phyloP scores from a whole-genome alignment of 2,329 filamentous ascomycete genomes.

The Juglanconis juglandina region DNA sequence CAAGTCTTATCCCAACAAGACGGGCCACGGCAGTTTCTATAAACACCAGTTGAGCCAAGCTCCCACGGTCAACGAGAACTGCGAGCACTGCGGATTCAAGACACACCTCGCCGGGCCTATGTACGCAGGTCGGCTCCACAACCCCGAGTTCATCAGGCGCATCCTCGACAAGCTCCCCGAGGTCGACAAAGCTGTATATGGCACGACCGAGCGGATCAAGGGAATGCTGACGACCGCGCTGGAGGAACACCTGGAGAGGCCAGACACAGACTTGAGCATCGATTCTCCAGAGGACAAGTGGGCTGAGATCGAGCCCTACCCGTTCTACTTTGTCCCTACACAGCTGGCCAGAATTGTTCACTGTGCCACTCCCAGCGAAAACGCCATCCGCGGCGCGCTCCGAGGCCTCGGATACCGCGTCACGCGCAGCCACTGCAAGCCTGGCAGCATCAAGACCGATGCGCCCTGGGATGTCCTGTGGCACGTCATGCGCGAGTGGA shows the following conservation, averaged over 20 bases:
- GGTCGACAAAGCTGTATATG: slow-evolving; percentile 67
- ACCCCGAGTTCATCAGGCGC: slow-evolving; percentile 73
- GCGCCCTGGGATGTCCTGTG: slow-evolving; percentile 87
- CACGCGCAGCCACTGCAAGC: slow-evolving; percentile 82
- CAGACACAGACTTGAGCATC: slow-evolving; percentile 29
- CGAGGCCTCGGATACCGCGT: slow-evolving; percentile 76
- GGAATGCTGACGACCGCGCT: slow-evolving; percentile 89
- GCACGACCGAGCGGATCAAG: slow-evolving; percentile 75
- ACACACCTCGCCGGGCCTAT: slow-evolving; percentile 90
- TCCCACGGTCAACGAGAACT: slow-evolving; percentile 63
- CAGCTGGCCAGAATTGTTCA: slow-evolving; percentile 73
- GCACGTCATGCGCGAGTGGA: slow-evolving; percentile 92
- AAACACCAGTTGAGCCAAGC: slow-evolving; percentile 75
- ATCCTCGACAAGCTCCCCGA: slow-evolving; percentile 71
- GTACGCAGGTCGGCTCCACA: slow-evolving; percentile 89
- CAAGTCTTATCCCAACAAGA: slow-evolving; percentile 65
- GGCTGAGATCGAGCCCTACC: slow-evolving; percentile 67
- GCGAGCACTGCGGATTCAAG: slow-evolving; percentile 79
- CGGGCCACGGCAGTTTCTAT: slow-evolving; percentile 65
- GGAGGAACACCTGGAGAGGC: slow-evolving; percentile 59
- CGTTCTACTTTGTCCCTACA: slow-evolving; percentile 83
- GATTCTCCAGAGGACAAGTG: slow-evolving; percentile 45
- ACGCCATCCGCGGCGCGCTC: slow-evolving; percentile 76
- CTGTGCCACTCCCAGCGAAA: slow-evolving; percentile 74
- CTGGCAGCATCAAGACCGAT: slow-evolving; percentile 89